Evolutionary conservation across 1,284 basidiomycete species (phyloP).

Genomic region (Ustilago lituana): DNA sequence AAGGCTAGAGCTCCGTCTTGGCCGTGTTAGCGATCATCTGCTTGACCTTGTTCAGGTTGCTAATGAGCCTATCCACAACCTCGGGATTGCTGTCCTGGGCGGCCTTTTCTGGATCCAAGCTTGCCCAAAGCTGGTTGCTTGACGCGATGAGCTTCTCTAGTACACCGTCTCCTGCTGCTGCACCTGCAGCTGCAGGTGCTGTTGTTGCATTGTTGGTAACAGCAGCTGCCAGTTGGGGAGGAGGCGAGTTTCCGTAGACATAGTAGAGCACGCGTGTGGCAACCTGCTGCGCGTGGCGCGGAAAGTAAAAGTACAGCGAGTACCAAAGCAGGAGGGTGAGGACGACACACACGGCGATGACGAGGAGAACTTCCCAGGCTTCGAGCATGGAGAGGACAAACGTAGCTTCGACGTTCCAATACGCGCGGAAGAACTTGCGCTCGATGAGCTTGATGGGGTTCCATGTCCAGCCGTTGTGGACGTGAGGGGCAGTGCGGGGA

Average conservation of each 20-base stretch:
- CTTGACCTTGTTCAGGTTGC: conserved; percentile 44
- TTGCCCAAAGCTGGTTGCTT: conserved; percentile 25
- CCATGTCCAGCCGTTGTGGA: conserved; percentile 19
- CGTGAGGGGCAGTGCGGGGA: background rate
- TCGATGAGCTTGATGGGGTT: conserved; percentile 45
- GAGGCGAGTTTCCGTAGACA: conserved; percentile 41
- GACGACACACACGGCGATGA: conserved; percentile 31
- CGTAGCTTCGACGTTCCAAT: conserved; percentile 41
- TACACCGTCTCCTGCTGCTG: conserved; percentile 15
- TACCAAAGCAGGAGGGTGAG: conserved; percentile 39
- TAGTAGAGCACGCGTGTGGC: conserved; percentile 39
- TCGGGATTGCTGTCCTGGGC: conserved; percentile 15
- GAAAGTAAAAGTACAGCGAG: conserved; percentile 41
- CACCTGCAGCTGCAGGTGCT: conserved; percentile 4
- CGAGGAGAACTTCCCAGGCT: conserved; percentile 47
- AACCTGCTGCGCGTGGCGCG: conserved; percentile 27
- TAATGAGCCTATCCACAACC: conserved; percentile 27
- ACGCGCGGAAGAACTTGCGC: conserved; percentile 39
- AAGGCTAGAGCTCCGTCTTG: conserved; percentile 24
- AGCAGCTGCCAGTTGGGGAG: conserved; percentile 22
- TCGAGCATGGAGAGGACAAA: conserved; percentile 49
- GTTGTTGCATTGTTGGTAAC: conserved; percentile 4
- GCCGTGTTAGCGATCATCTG: conserved; percentile 18
- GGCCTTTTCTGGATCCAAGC: conserved; percentile 11
- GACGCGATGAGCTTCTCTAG: conserved; percentile 28